Base-by-base conservation (phyloP, 164 flowering plant genomes). In the Piper betle region DNA sequence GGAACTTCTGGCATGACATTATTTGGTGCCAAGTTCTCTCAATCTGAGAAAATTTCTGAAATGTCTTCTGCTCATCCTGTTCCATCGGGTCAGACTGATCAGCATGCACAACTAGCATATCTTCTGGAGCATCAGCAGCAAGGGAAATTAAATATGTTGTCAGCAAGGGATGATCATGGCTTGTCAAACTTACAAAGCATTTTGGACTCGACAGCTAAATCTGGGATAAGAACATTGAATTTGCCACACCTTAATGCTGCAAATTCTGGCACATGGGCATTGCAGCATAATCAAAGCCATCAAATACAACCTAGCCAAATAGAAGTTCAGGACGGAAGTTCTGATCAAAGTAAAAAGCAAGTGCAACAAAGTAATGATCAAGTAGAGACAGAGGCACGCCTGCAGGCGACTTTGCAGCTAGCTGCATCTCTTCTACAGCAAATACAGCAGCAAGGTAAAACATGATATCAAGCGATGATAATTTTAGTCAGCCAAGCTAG, bases 351-450 rank as follows among this genome's bases (percentile, higher is more conserved):
- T 50, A 77, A 71, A 39, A 79, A 68, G 69, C 78, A 71, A 55
- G 70, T 62, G 46, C 42, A 41, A 58, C 83, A 73, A 58, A 74
- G 37, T 62, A 55, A 67, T 53, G 43, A 59, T 20, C 72, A 72
- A 60, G 85, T 75, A 54, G 95, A 83, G 61, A 68, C 54, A 6
- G 96, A 86, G 13, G 70, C 72, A 72, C 93, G 98, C 16, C 78
- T 92, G 57, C 96, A 89, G 76, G 96, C 97, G 58, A 92, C 98
- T 13, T 71, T 92, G 67, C 93, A 87, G 75, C 78, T 92, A 38
- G 98, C 98, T 6, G 98, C 98, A 16, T 79, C 96, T 55, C 89
- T 92, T 73, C 96, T 92, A 75, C 96, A 92, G 79, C 98, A 92
- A 71, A 87, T 92, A 66, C 83, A 81, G 66, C 98, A 91, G 71